Conservation (phyloP, 139 green algal species). For the Coccomyxa sp. region DNA sequence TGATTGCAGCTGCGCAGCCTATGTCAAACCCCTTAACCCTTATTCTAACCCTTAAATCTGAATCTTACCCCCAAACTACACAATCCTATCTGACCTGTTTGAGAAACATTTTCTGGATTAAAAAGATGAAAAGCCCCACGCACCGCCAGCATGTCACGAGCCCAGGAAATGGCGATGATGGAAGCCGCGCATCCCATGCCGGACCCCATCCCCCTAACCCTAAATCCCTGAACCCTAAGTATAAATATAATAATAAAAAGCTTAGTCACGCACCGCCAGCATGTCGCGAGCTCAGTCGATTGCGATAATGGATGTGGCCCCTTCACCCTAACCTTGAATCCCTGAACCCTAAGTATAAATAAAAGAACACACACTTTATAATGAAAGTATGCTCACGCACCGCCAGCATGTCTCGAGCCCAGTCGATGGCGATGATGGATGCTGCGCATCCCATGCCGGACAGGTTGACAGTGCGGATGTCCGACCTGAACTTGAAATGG, state of each 20-base stretch:
- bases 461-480: background rate
- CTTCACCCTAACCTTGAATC: too few species aligned
- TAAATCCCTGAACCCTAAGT: too few species aligned
- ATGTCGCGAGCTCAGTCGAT: background rate
- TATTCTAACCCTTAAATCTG: background rate
- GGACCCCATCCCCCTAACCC: too few species aligned
- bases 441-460: background rate
- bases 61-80: background rate
- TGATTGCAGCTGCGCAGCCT: background rate
- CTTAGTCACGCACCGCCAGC: too few species aligned
- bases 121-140: too few species aligned
- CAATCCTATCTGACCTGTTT: background rate
- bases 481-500: background rate
- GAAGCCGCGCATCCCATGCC: background rate
- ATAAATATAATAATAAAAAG: too few species aligned
- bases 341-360: too few species aligned
- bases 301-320: background rate
- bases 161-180: background rate
- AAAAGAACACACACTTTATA: background rate
- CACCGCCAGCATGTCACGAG: background rate
- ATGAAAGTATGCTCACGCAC: background rate
- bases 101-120: too few species aligned
- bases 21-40: too few species aligned
- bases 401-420: background rate
- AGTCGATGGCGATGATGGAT: background rate